These are phyloP conservation scores for Sodiomyces alkalinus DNA, from an alignment of 2,329 filamentous ascomycete genomes.

Conservation along the genomic window DNA sequence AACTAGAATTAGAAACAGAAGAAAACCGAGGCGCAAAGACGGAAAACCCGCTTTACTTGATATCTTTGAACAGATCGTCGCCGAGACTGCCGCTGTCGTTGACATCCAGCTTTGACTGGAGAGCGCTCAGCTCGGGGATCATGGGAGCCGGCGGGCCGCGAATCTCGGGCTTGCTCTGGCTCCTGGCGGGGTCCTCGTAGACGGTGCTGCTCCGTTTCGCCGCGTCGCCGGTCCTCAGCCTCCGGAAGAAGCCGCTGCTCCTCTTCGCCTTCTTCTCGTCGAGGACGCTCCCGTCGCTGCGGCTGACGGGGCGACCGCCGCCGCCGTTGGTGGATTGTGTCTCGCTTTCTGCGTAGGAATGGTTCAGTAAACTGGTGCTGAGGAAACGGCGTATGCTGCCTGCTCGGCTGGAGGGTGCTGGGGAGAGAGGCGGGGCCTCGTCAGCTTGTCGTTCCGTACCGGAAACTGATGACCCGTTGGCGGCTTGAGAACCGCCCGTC, in stretches of 20 bases:
- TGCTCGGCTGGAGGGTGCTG: conserved; percentile 32
- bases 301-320: conserved; percentile 30
- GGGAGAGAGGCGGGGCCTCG: conserved; percentile 32
- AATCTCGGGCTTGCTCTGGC: conserved; percentile 15
- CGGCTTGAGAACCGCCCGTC: conserved; percentile 4
- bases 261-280: conserved; percentile 40
- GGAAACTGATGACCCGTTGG: conserved; percentile 15
- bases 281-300: conserved; percentile 29
- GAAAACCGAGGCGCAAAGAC: conserved; percentile 6
- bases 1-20: not conserved
- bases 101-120: conserved; percentile 32
- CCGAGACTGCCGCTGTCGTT: conserved; percentile 29
- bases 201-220: conserved; percentile 27
- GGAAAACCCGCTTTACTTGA: conserved; percentile 31
- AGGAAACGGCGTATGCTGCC: conserved; percentile 43
- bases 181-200: conserved; percentile 18
- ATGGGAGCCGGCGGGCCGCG: conserved; percentile 40
- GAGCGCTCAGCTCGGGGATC: conserved; percentile 41
- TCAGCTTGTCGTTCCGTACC: conserved; percentile 35
- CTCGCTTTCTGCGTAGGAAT: conserved; percentile 34
- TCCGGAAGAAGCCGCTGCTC: conserved; percentile 43
- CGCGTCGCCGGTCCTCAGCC: conserved; percentile 27
- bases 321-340: conserved; percentile 20
- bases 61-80: conserved; percentile 42
- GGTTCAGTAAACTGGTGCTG: conserved; percentile 39